Evolutionary conservation across 805 yeast genomes (phyloP), one percentile per base, ranked within the genome.

Genomic region (Suhomyces canberraensis): DNA sequence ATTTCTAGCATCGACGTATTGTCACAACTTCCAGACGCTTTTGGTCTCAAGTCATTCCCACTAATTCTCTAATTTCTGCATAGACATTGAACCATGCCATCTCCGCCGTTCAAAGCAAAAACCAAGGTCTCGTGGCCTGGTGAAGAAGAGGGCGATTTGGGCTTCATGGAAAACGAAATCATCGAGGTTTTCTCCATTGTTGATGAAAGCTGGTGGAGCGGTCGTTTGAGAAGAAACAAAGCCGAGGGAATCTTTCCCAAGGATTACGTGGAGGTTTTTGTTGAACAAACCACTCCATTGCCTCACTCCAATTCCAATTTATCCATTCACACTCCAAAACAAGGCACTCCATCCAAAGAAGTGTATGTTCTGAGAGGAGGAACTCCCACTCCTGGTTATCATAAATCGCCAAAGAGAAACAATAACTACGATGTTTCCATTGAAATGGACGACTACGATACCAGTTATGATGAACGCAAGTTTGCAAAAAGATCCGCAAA

Each of bases 111-210:
- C 59, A 72, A 73, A 53, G 95, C 83, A 21, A 77, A 76, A 53
- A 93, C 98, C 8, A 75, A 76, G 26, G 91, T 85, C 55, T 87
- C 96, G 16, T 90, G 96, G 96, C 81, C 96, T 15, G 98, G 96
- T 11, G 89, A 88, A 52, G 79, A 84, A 51, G 85, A 81, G 37
- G 84, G 85, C 31, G 97, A 93, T 54, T 69, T 93, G 29, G 98
- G 98, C 1, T 93, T 93, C 56, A 74, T 90, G 15, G 98, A 93
- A 62, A 95, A 95, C 34, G 98, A 93, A 54, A 66, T 86, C 34
- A 86, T 93, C 48, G 95, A 88, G 44, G 95, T 93, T 4, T 75
- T 80, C 35, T 71, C 79, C 41, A 65, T 78, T 8, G 86, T 91
- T 3, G 95, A 93, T 54, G 96, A 95, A 14, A 81, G 81, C 51